Percentiles rank a stretch among this genome's conserved stretches.
phyloP scores from a whole-genome alignment of 805 yeast species.

The Candida tammaniensis region DNA sequence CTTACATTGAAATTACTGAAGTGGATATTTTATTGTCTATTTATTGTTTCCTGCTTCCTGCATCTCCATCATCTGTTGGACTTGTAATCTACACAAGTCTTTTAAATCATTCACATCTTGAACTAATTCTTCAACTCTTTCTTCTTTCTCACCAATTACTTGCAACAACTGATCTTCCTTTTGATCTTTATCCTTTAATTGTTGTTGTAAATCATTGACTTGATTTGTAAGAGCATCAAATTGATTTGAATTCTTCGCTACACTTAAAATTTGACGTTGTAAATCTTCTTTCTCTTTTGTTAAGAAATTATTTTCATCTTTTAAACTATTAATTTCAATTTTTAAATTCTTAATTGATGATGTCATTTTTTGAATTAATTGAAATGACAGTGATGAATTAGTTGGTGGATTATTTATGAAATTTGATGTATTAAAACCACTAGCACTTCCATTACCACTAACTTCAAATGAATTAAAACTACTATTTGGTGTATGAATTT shows the following conservation, averaged over 20 bases:
- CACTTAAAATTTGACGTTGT: conserved; percentile 61
- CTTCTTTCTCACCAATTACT: conserved; percentile 83
- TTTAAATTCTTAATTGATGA: conserved; percentile 77
- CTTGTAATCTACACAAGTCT: conserved; percentile 77
- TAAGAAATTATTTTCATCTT: conserved; percentile 58
- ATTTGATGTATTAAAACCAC: neutral
- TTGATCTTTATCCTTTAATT: conserved; percentile 5
- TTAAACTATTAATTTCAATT: conserved; percentile 64
- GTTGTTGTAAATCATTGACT: conserved; percentile 24
- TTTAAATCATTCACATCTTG: conserved; percentile 91
- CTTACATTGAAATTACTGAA: too few species aligned
- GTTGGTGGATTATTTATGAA: neutral
- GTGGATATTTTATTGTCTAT: too few species aligned
- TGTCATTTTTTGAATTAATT: conserved; percentile 71
- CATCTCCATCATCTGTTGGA: conserved; percentile 77
- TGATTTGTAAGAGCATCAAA: conserved; percentile 25
- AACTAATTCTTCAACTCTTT: conserved; percentile 75
- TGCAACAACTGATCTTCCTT: conserved; percentile 58
- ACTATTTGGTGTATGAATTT: conserved; percentile 1
- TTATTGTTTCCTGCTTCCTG: conserved; percentile 30
- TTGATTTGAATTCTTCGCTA: conserved; percentile 24
- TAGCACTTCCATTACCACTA: neutral
- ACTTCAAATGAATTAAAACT: neutral
- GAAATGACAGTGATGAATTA: conserved; percentile 34
- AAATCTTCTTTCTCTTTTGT: conserved; percentile 60